Base-by-base conservation (phyloP, 1,139 yeast species). In the Blastobotrys illinoisensis region DNA sequence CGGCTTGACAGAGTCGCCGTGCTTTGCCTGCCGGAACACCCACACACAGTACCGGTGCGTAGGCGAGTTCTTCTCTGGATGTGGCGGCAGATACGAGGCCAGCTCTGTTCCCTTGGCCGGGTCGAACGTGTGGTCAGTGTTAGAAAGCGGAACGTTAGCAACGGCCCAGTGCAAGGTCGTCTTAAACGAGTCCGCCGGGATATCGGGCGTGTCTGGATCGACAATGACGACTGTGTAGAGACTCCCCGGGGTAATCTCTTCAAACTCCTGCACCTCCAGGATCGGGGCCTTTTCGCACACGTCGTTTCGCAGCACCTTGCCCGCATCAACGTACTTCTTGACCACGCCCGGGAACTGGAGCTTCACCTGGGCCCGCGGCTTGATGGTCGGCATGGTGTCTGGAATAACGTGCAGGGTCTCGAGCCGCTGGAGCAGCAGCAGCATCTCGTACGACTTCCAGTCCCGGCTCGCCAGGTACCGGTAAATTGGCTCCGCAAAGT, bases 151-250 rank as follows among this genome's bases (percentile, higher is more conserved):
- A 46, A 91, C 79, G 68, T 93, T 87, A 55, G 81, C 72, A 58
- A 93, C 76, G 1, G 91, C 96, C 79, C 88, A 93, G 62, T 86
- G 87, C 59, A 93, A 75, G 3, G 83, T 79, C 7, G 96, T 88
- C 56, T 77, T 76, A 74, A 74, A 93, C 1, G 88, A 73, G 73
- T 93, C 91, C 40, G 73, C 77, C 46, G 71, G 75, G 56, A 88
- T 68, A 65, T 91, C 90, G 23, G 98, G 97, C 51, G 85, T 83
- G 70, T 93, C 99, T 21, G 98, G 97, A 69, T 93, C 93, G 19
- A 93, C 95, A 55, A 93, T 72, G 49, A 91, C 70, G 9, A 91
- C 78, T 0, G 97, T 83, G 72, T 89, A 93, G 54, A 82, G 73
- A 53, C 79, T 74, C 40, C 64, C 65, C 16, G 51, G 53, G 51